These are phyloP conservation scores for Cochlearia excelsa DNA, from an alignment of 345 rosid genomes.

Conservation along the genomic window DNA sequence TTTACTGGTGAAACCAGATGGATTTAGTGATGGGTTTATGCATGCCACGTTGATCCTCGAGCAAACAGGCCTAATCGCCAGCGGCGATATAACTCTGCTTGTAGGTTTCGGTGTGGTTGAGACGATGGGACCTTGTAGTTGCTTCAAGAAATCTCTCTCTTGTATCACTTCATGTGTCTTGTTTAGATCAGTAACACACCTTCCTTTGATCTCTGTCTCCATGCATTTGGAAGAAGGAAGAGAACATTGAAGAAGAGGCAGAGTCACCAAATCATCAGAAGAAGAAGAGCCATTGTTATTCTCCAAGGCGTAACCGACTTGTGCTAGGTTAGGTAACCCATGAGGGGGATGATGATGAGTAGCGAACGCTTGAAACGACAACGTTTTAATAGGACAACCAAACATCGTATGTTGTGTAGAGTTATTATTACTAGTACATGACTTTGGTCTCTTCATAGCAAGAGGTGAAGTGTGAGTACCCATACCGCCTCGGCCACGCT, in stretches of 20 bases:
- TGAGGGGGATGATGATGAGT: constrained; percentile 12
- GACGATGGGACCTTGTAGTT: constrained; percentile 48
- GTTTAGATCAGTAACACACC: constrained; percentile 58
- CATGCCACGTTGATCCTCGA: constrained; percentile 64
- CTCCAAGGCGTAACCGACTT: constrained; percentile 29
- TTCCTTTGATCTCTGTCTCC: constrained; percentile 34
- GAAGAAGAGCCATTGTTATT: constrained; percentile 35
- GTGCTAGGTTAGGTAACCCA: constrained; percentile 38
- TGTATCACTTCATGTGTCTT: constrained; percentile 40
- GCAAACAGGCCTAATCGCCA: constrained; percentile 70
- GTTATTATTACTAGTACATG: constrained; percentile 29
- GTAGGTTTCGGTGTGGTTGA: constrained; percentile 14
- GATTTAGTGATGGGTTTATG: constrained; percentile 39
- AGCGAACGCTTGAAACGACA: constrained; percentile 28
- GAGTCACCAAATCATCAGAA: constrained; percentile 56
- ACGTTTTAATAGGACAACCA: constrained; percentile 23
- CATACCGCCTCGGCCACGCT: constrained; percentile 68
- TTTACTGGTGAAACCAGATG: constrained; percentile 34
- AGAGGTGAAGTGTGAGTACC: constrained; percentile 40
- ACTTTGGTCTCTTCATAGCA: constrained; percentile 47
- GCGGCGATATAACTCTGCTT: constrained; percentile 57
- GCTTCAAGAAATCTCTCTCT: constrained; percentile 40
- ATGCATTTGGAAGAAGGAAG: constrained; percentile 38
- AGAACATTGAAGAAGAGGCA: constrained; percentile 69
- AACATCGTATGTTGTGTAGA: constrained; percentile 9